A percentile compares a stretch with the other conserved stretches of the same genome.
These are phyloP conservation scores for Asterochloris sp. DNA, from an alignment of 139 green algal genomes.

Conservation along the genomic window DNA sequence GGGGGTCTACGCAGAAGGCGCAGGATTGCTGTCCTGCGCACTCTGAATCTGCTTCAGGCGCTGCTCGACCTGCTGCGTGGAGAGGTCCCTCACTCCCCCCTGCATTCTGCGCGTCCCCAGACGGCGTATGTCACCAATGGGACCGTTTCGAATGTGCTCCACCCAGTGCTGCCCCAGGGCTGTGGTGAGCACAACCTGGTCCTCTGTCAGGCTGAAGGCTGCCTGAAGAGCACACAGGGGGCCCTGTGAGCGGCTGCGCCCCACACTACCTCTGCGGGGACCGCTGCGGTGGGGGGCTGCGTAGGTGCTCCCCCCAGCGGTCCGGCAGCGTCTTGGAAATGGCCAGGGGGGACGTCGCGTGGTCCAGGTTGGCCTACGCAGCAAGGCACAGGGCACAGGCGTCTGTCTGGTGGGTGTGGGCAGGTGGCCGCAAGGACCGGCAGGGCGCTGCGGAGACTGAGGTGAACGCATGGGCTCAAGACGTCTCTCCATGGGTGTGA, in stretches of 20 bases:
- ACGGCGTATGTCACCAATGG: neutral
- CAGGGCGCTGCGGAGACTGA: neutral
- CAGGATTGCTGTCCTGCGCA: too few relatives aligned
- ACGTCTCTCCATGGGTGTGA: neutral
- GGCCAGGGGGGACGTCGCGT: constrained; percentile 47
- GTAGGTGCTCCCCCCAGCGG: constrained; percentile 82
- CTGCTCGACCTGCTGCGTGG: too few relatives aligned
- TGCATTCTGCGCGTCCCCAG: too few relatives aligned
- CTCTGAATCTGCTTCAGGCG: too few relatives aligned
- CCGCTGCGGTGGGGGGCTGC: constrained; percentile 23
- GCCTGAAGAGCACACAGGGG: neutral
- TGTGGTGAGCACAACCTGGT: neutral
- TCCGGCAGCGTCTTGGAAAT: constrained; percentile 80
- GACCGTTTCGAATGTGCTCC: neutral
- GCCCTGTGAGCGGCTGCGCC: neutral
- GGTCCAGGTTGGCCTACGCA: neutral
- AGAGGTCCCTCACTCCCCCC: too few relatives aligned
- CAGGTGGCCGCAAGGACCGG: neutral
- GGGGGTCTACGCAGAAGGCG: too few relatives aligned
- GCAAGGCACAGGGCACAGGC: neutral
- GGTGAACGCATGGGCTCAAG: neutral
- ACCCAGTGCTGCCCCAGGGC: neutral
- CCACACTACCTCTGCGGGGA: neutral
- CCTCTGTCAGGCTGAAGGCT: neutral
- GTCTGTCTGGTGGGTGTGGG: neutral